A percentile compares a stretch with the other conserved stretches of the same genome.
Evolutionary conservation across 2,329 filamentous ascomycete genomes (phyloP).

Genomic region (Cercospora nicotianae): DNA sequence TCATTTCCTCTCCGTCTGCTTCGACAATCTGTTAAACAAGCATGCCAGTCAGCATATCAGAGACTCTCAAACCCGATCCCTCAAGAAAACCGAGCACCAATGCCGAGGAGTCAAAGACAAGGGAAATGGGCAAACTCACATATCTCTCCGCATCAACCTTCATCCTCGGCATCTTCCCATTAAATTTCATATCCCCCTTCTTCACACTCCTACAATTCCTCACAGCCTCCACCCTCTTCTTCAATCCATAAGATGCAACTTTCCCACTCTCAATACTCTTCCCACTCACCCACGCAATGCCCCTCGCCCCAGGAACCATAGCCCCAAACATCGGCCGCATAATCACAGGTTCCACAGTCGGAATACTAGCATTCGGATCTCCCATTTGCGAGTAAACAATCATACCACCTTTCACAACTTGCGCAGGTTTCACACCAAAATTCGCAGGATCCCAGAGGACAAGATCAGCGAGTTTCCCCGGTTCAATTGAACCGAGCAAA

Average conservation of each 20-base stretch:
- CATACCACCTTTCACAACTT: conserved; percentile 84
- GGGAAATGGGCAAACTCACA: too few relatives aligned
- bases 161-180: conserved; percentile 81
- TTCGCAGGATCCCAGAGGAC: conserved; percentile 81
- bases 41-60: too few relatives aligned
- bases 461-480: conserved; percentile 86
- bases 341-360: conserved; percentile 81
- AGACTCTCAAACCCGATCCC: too few relatives aligned
- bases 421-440: conserved; percentile 82
- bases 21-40: conserved; percentile 61
- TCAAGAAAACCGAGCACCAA: too few relatives aligned
- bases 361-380: conserved; percentile 64
- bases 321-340: conserved; percentile 84
- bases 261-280: conserved; percentile 66
- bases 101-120: too few relatives aligned
- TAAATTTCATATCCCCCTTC: conserved; percentile 90
- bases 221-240: conserved; percentile 78
- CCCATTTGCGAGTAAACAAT: conserved; percentile 80
- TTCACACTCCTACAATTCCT: conserved; percentile 70
- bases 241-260: conserved; percentile 70
- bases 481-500: conserved; percentile 80
- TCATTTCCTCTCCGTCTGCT: conserved; percentile 74
- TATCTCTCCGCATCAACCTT: conserved; percentile 90
- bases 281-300: conserved; percentile 80
- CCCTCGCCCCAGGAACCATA: conserved; percentile 55